Conservation (phyloP, 768 basidiomycete species). For the Cyclocybe aegerita region DNA sequence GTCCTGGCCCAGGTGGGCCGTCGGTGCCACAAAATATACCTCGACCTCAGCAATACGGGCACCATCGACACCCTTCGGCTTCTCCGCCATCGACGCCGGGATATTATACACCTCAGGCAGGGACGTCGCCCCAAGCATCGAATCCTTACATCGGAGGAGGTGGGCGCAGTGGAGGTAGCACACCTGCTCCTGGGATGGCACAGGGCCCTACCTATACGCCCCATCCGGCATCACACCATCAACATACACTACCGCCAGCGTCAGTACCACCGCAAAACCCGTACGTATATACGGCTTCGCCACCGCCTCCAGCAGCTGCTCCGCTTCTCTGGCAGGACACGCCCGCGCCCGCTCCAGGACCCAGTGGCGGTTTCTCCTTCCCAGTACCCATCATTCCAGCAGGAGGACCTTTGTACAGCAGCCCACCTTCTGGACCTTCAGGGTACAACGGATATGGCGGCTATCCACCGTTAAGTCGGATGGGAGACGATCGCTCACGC, state of each 20-base stretch:
- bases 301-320: constrained; percentile 6
- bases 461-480: background rate
- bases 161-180: background rate
- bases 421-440: background rate
- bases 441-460: background rate
- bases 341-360: background rate
- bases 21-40: constrained; percentile 13
- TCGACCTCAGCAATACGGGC: constrained; percentile 5
- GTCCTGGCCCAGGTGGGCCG: constrained; percentile 27
- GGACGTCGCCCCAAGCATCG: background rate
- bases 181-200: background rate
- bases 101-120: background rate
- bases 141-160: constrained; percentile 20
- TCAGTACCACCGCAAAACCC: background rate
- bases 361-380: constrained; percentile 25
- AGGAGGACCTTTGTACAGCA: constrained; percentile 1
- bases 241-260: background rate
- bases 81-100: constrained; percentile 6
- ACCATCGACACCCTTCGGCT: constrained; percentile 14
- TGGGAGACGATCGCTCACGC: constrained; percentile 1
- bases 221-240: background rate
- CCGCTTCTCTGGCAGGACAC: constrained; percentile 17
- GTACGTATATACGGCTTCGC: constrained; percentile 7
- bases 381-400: constrained; percentile 25
- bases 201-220: constrained; percentile 4